A percentile compares a stretch with the other conserved stretches of the same genome.
phyloP scores from a whole-genome alignment of 2,329 filamentous ascomycete genomes.

The Diaporthe batatas region DNA sequence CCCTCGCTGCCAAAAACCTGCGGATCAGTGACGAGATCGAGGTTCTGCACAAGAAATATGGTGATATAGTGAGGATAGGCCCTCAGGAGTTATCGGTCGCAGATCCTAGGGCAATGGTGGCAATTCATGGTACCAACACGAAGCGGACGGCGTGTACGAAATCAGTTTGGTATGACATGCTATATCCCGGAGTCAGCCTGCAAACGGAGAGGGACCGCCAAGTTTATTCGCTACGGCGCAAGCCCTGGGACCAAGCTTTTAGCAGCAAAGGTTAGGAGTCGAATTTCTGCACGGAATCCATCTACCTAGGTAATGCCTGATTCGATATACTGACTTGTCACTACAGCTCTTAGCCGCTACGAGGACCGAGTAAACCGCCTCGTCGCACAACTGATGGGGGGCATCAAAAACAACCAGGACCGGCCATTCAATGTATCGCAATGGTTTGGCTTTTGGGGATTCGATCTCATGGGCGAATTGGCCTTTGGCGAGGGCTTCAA shows the following conservation, averaged over 20 bases:
- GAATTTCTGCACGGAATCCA: too few relatives aligned
- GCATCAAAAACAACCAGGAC: background rate
- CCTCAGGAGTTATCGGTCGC: constrained; percentile 2
- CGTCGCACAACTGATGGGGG: constrained; percentile 1
- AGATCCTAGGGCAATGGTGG: constrained; percentile 41
- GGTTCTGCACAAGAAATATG: constrained; percentile 18
- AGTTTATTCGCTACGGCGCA: constrained; percentile 5
- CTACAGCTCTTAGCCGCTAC: background rate
- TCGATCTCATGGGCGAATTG: constrained; percentile 23
- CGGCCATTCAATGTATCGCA: constrained; percentile 8
- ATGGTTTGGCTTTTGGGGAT: constrained; percentile 27
- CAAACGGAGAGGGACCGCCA: background rate
- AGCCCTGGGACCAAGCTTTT: constrained; percentile 18
- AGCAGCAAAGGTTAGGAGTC: constrained; percentile 1
- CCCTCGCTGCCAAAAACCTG: background rate
- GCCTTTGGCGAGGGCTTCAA: constrained; percentile 11
- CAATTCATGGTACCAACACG: constrained; percentile 45
- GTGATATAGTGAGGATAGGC: constrained; percentile 9
- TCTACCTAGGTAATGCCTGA: background rate
- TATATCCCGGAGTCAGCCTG: constrained; percentile 18
- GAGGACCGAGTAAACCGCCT: constrained; percentile 2
- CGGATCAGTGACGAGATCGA: constrained; percentile 10
- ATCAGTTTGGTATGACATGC: constrained; percentile 44
- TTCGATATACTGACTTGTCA: background rate
- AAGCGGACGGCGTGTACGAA: constrained; percentile 40